These are phyloP conservation scores for Periconia digitata DNA, from an alignment of 2,329 filamentous ascomycete species.

Conservation along the genomic window DNA sequence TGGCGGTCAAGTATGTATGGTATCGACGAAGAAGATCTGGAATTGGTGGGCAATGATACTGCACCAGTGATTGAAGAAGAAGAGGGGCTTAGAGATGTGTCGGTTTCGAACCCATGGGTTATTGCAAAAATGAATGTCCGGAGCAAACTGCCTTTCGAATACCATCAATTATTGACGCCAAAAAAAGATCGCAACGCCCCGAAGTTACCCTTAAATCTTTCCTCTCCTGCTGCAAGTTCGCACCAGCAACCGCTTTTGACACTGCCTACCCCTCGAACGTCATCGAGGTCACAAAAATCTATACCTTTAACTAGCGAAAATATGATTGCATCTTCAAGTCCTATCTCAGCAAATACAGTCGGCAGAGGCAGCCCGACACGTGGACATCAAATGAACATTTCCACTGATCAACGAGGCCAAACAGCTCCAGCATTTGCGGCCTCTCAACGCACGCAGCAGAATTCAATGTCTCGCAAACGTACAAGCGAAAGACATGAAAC, in stretches of 20 bases:
- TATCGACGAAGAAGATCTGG: conserved; percentile 40
- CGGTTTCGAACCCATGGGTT: conserved; percentile 52
- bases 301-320: too few relatives aligned
- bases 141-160: conserved; percentile 11
- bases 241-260: neutral
- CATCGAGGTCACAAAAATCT: conserved; percentile 7
- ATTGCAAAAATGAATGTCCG: conserved; percentile 51
- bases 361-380: neutral
- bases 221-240: conserved; percentile 4
- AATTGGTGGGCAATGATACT: conserved; percentile 18
- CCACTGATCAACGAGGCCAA: neutral
- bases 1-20: conserved; percentile 45
- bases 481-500: neutral
- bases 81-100: conserved; percentile 33
- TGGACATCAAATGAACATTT: neutral
- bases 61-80: conserved; percentile 25
- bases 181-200: conserved; percentile 17
- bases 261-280: conserved; percentile 21
- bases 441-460: neutral
- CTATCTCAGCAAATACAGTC: neutral
- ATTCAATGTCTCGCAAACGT: neutral
- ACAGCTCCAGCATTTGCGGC: neutral
- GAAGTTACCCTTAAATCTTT: conserved; percentile 10
- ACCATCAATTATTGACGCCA: conserved; percentile 27
- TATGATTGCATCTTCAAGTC: too few relatives aligned